Base-by-base conservation (phyloP, 495 filamentous ascomycete genomes). In the Delitschia confertaspora region DNA sequence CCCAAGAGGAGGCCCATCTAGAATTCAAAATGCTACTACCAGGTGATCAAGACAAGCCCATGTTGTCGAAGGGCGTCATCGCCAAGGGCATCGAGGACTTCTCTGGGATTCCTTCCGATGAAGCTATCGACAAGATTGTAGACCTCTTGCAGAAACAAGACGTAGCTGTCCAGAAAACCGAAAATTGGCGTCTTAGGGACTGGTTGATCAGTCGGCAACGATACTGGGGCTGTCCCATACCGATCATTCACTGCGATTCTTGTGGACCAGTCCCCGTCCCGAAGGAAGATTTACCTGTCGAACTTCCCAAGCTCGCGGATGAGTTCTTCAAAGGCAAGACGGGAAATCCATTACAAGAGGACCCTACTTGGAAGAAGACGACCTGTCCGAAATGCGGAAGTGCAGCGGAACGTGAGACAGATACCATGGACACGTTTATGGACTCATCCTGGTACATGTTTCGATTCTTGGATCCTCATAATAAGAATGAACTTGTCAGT, bases 391-490 rank as follows among this genome's bases (percentile, higher is more conserved):
- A 72, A 22, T 94, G 87, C 49, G 64, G 68, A 7, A 69, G 72
- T 3, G 62, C 72, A 3, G 87, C 86, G 6, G 81, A 75, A 56
- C 76, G 87, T 22, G 87, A 94, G 55, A 93, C 87, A 2, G 87
- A 94, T 57, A 94, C 87, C 0, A 93, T 94, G 87, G 87, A 94
- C 60, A 94, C 87, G 0, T 94, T 94, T 60, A 85, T 94, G 26
- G 87, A 93, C 61, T 89, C 84, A 0, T 89, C 84, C 32, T 94
- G 87, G 87, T 94, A 94, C 59, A 93, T 75, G 51, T 75, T 88
- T 68, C 75, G 86, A 0, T 93, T 83, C 56, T 59, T 79, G 26
- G 83, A 89, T 49, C 60, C 81, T 1, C 63, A 77, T 2, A 88
- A 89, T 53, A 56, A 68, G 26, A 58, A 71, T 9, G 58, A 58